Base-by-base conservation (phyloP, 78 protist species). In the Dictyostelium citrinum region DNA sequence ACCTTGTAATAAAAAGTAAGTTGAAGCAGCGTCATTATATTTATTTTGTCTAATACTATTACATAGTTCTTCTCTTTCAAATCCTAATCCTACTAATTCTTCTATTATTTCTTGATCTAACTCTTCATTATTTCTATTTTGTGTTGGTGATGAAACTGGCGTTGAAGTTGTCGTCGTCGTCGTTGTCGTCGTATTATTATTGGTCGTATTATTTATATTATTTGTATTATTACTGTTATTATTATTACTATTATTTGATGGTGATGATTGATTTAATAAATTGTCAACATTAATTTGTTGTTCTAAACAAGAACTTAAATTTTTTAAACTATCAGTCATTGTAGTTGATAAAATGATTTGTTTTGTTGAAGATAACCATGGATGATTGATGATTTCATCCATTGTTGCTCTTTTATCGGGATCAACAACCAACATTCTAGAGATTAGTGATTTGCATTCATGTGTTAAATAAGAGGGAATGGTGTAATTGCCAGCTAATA, bases 391-490 rank as follows among this genome's bases (percentile, higher is more conserved):
- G 17, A 95, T 88, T 51, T 85, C 91, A 0, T 95, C 96, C 49
- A 84, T 12, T 20, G 79, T 81, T n/a, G 90, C 91, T 46, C 96
- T 22, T 29, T 85, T 74, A 5, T 43, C 77, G 0, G 99, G 99
- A 46, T 99, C 99, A 20, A 98, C 99, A 2, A 95, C 96, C 14
- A 99, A 97, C 99, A 99, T 98, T 39, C 90, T 33, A 4, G 84
- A n/a, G 24, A 99, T 99, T 14, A 99, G 67, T 46, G 97, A 97
- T 61, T 78, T 77, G 74, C 94, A 95, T 43, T 94, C 84, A 58
- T 77, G 74, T 0, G 95, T 86, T 45, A 97, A 39, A 60, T 68
- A 90, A 22, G 79, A 49, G 6, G 97, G 97, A 5, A 96, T 51
- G 2, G 79, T 17, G 72, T 95, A 97, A 35, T 92, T 84, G 10